These are phyloP conservation scores for Chlorella sp. DNA, from an alignment of 139 green algal genomes.

Conservation along the genomic window DNA sequence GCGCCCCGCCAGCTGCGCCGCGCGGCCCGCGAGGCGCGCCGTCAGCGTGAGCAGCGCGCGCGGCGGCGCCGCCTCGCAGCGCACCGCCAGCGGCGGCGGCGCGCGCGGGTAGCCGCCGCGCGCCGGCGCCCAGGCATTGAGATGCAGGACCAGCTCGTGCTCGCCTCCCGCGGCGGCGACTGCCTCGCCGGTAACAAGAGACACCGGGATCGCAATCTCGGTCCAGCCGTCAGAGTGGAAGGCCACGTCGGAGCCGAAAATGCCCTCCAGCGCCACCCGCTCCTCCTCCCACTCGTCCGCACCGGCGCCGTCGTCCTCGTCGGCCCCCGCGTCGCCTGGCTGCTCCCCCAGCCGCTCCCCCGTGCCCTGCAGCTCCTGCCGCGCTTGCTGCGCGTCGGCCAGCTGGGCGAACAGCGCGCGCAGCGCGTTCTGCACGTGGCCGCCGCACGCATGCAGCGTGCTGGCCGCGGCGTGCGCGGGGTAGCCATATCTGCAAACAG, in stretches of 20 bases:
- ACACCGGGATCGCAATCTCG: constrained; percentile 14
- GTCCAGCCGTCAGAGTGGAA: constrained; percentile 1
- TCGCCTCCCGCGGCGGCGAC: constrained; percentile 9
- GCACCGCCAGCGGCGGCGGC: constrained; percentile 50
- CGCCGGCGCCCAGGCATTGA: constrained; percentile 30
- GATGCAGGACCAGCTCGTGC: constrained; percentile 33
- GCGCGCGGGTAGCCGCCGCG: constrained; percentile 46
- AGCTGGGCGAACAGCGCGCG: constrained; percentile 41
- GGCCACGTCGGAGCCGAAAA: constrained; percentile 60
- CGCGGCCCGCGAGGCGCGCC: constrained; percentile 25
- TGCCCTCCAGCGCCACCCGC: constrained; percentile 68
- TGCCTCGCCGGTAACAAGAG: constrained; percentile 11
- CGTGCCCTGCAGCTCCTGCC: not conserved
- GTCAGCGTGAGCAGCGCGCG: constrained; percentile 53
- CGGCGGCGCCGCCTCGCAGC: constrained; percentile 27
- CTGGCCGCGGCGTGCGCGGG: constrained; percentile 22
- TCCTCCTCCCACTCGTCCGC: constrained; percentile 67
- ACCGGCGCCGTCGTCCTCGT: not conserved
- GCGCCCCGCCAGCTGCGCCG: constrained; percentile 34
- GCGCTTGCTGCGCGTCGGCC: not conserved
- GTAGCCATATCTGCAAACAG: too few relatives aligned
- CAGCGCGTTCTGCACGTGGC: constrained; percentile 49
- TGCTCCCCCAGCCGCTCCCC: not conserved
- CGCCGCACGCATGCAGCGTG: constrained; percentile 40
- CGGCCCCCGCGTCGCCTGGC: too few relatives aligned